phyloP scores from a whole-genome alignment of 805 yeast species.

The Yarrowia porcina region DNA sequence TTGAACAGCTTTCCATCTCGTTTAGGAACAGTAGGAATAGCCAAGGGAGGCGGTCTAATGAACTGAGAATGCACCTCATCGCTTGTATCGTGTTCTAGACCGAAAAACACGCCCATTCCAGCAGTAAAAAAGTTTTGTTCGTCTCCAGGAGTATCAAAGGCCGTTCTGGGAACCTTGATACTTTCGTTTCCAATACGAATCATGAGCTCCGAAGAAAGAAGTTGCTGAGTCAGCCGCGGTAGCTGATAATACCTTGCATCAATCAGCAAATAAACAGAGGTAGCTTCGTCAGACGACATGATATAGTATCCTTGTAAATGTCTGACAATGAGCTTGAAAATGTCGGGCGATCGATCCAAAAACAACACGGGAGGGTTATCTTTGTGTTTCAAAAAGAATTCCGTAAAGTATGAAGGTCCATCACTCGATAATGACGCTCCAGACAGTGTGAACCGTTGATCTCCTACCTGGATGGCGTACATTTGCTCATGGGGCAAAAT shows the following conservation, averaged over 20 bases:
- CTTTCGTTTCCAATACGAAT: conserved; percentile 56
- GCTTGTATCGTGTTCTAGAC: conserved; percentile 47
- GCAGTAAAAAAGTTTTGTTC: conserved; percentile 73
- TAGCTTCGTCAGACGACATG: conserved; percentile 49
- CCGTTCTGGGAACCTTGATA: conserved; percentile 56
- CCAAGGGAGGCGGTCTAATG: conserved; percentile 75
- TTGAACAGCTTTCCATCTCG: conserved; percentile 55
- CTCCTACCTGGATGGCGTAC: conserved; percentile 70
- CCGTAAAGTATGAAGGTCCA: conserved; percentile 84
- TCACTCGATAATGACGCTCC: conserved; percentile 86
- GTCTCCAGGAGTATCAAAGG: conserved; percentile 63
- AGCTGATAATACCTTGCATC: conserved; percentile 74
- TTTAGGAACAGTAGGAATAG: conserved; percentile 51
- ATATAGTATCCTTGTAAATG: conserved; percentile 74
- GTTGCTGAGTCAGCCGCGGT: conserved; percentile 49
- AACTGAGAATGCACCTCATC: conserved; percentile 40
- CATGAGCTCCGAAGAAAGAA: conserved; percentile 55
- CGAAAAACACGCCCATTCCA: conserved; percentile 51
- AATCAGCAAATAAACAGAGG: conserved; percentile 57
- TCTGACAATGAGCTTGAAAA: conserved; percentile 61
- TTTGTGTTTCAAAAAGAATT: conserved; percentile 47
- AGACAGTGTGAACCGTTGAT: conserved; percentile 56
- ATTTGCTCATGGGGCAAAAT: conserved; percentile 66
- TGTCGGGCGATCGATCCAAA: conserved; percentile 70
- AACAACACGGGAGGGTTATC: conserved; percentile 44